Percentiles rank a stretch among this genome's conserved stretches.
These are phyloP conservation scores for Penicillium sp. DNA, from an alignment of 2,329 filamentous ascomycete species.

Conservation along the genomic window DNA sequence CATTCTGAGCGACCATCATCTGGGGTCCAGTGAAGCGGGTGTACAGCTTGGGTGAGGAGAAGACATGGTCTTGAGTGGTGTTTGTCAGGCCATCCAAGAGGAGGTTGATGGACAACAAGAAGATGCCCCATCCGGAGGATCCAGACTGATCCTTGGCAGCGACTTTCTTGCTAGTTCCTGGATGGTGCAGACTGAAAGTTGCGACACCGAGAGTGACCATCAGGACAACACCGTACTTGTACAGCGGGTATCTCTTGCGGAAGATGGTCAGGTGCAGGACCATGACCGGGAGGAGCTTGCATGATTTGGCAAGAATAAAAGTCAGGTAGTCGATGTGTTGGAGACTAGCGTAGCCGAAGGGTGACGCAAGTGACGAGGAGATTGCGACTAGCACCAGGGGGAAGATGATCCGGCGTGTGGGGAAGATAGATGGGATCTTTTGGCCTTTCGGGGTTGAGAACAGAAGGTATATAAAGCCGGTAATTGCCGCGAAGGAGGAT, in stretches of 20 bases:
- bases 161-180: slow-evolving; percentile 59
- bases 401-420: slow-evolving; percentile 67
- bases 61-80: slow-evolving; percentile 94
- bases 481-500: slow-evolving; percentile 79
- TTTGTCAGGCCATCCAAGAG: slow-evolving; percentile 96
- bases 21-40: slow-evolving; percentile 83
- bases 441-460: slow-evolving; percentile 57
- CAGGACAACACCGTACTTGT: slow-evolving; percentile 93
- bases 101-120: slow-evolving; percentile 82
- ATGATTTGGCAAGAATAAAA: slow-evolving; percentile 94
- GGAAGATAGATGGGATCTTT: slow-evolving; percentile 62
- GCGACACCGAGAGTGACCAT: slow-evolving; percentile 90
- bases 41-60: slow-evolving; percentile 62
- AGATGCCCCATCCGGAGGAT: slow-evolving; percentile 66
- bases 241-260: slow-evolving; percentile 81
- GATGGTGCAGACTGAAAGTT: slow-evolving; percentile 85
- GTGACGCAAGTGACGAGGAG: slow-evolving; percentile 84
- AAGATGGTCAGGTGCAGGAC: slow-evolving; percentile 91
- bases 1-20: slow-evolving; percentile 99
- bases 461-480: slow-evolving; percentile 77
- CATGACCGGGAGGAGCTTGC: slow-evolving; percentile 99
- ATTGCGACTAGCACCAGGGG: slow-evolving; percentile 83
- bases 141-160: slow-evolving; percentile 56
- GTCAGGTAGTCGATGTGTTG: slow-evolving; percentile 97
- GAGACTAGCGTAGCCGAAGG: slow-evolving; percentile 90